Evolutionary conservation across 805 yeast genomes (phyloP), one percentile per base, ranked within the genome.

Genomic region (Candida montana): DNA sequence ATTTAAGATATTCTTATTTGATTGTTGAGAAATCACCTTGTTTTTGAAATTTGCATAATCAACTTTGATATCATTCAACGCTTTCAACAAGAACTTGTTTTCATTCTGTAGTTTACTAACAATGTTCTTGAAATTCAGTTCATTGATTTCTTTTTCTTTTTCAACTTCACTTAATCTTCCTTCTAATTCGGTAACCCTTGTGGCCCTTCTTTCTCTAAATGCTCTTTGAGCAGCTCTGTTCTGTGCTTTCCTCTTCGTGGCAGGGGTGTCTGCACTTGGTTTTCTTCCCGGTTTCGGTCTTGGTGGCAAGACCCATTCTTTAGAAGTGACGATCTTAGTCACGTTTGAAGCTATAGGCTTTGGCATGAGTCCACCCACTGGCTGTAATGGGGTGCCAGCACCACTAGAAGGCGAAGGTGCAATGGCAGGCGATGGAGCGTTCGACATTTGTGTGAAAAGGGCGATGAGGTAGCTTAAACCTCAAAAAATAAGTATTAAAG

Each of bases 221-320:
- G 97, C 95, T 44, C 95, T 59, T 67, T 90, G 95, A 18, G 96
- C 95, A n/a, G 93, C 95, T 44, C 96, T 68, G 58, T 89, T 89
- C 61, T 85, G 96, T 3, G 95, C 95, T 62, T 87, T 87, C 40
- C 96, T 67, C 60, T 86, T 85, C 18, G 83, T 78, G 1, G 90
- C 89, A 0, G 95, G 95, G 0, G 90, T 77, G 50, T 87, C 95
- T 5, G 74, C 72, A 48, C 61, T 57, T 3, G 82, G 80, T 50
- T 77, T 77, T 30, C 83, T 64, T 17, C 84, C 85, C 0, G 85
- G 84, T 50, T 84, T 81, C 20, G 95, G 93, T 49, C 93, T 69
- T 10, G 95, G 90, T 5, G 91, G 95, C 16, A 83, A 64, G 15
- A 80, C 86, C 88, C 90, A 85, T 55, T 77, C 78, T 53, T 76